phyloP scores from a whole-genome alignment of 169 alveolate species.

The Blepharisma undulans region DNA sequence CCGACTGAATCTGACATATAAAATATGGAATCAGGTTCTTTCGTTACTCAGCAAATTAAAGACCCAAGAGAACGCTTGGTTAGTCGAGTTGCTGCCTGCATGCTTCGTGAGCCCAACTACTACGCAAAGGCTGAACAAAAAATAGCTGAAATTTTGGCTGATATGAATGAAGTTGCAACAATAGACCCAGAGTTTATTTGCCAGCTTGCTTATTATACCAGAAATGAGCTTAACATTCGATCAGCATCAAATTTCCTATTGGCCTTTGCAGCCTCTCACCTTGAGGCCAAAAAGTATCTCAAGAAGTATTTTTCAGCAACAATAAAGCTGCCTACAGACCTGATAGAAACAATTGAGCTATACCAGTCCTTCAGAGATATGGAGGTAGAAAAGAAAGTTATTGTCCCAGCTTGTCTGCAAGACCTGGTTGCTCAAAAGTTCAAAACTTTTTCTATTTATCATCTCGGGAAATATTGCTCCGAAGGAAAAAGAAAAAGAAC shows the following conservation, averaged over 20 bases:
- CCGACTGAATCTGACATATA: background rate
- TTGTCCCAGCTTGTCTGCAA: background rate
- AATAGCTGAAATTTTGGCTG: background rate
- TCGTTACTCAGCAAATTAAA: background rate
- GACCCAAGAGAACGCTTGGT: background rate
- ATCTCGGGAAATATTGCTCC: background rate
- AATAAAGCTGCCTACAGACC: background rate
- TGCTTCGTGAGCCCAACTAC: background rate
- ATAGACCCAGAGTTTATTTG: background rate
- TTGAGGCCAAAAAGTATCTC: background rate
- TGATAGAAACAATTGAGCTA: background rate
- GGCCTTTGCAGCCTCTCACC: background rate
- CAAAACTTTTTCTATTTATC: background rate
- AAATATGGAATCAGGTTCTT: background rate
- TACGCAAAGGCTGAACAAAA: background rate
- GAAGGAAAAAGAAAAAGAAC: background rate
- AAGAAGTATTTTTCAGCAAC: background rate
- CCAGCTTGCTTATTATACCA: background rate
- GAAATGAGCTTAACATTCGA: background rate
- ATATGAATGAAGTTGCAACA: background rate
- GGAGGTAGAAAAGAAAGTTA: background rate
- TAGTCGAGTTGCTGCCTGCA: background rate
- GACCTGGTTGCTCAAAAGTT: background rate
- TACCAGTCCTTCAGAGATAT: background rate
- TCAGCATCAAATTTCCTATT: background rate